Base-by-base conservation (phyloP, 768 basidiomycete species). In the Boletus subparvulus region DNA sequence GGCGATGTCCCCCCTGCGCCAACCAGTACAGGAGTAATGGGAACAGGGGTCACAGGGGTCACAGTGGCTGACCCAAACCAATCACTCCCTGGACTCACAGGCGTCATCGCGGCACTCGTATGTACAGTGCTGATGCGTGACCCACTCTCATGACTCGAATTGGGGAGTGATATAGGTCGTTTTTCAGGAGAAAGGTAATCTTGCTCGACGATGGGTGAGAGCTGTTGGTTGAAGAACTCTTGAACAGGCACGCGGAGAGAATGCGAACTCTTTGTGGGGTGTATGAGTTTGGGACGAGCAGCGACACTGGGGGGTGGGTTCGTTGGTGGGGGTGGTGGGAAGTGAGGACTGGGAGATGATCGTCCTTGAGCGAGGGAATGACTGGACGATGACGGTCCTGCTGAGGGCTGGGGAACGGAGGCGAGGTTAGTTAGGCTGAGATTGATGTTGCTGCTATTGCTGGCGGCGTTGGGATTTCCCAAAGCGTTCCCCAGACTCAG, bases 191-290 rank as follows among this genome's bases (percentile, higher is more conserved):
- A 83, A 52, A 83, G 65, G 62, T 86, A 86, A 52, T 86, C 83
- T 60, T 80, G 80, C 69, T 88, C 87, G 10, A 77, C 78, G 40
- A 88, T 87, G 0, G 87, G 86, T 2, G 86, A 86, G 37, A 88
- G 78, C 44, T 80, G 85, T 48, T 62, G 64, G 48, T 59, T 68
- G 50, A 60, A 66, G 33, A 60, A 62, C 49, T 64, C 73, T 33
- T 65, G 68, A 21, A 67, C 51, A 28, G 79, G 75, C 16, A 76
- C 69, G 35, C 75, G 78, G 28, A 81, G 66, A 16, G 77, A 78
- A 40, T 76, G 78, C 10, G 76, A 72, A 55, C 78, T 78, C 60
- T 73, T 70, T 32, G 70, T 63, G 10, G 66, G 55, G 21, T 68
- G 62, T 16, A 69, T 46, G 28, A 75, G 63, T 51, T 71, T 76